Evolutionary conservation across 2,329 filamentous ascomycete species (phyloP).

Genomic region (Microsporum canis): DNA sequence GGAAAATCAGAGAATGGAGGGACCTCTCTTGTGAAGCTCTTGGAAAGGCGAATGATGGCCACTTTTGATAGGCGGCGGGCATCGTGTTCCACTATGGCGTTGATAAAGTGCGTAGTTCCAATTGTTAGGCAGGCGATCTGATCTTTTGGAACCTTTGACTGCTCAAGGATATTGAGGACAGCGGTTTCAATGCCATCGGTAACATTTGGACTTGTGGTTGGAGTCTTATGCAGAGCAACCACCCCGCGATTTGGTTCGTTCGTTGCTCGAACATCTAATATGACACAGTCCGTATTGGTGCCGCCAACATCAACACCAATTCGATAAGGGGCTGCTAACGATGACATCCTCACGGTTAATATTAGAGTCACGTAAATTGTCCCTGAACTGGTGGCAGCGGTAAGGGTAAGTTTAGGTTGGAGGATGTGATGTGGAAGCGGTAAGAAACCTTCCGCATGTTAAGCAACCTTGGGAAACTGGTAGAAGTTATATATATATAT

Average conservation of each 20-base stretch:
- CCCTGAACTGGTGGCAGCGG: too few species aligned
- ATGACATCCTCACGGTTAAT: background rate
- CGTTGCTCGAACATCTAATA: conserved; percentile 21
- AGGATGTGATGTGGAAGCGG: background rate
- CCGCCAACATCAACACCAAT: conserved; percentile 32
- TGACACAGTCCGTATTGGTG: conserved; percentile 29
- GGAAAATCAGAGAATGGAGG: conserved; percentile 44
- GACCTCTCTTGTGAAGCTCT: conserved; percentile 38
- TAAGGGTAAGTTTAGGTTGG: background rate
- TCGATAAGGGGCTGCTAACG: conserved; percentile 9
- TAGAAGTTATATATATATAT: background rate
- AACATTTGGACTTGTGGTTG: conserved; percentile 31
- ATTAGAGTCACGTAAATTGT: background rate
- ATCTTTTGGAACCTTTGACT: conserved; percentile 23
- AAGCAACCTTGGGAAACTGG: background rate
- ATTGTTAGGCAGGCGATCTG: conserved; percentile 38
- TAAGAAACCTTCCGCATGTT: background rate
- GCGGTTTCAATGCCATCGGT: conserved; percentile 33
- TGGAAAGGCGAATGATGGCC: conserved; percentile 42
- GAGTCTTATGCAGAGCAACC: conserved; percentile 27
- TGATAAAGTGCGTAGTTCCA: conserved; percentile 44
- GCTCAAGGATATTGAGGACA: conserved; percentile 26
- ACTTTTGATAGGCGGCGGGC: conserved; percentile 40
- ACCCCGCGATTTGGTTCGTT: conserved; percentile 21
- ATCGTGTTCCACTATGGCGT: conserved; percentile 42